These are phyloP conservation scores for Haberlea rhodopensis DNA, from an alignment of 257 asterid genomes.

Conservation along the genomic window DNA sequence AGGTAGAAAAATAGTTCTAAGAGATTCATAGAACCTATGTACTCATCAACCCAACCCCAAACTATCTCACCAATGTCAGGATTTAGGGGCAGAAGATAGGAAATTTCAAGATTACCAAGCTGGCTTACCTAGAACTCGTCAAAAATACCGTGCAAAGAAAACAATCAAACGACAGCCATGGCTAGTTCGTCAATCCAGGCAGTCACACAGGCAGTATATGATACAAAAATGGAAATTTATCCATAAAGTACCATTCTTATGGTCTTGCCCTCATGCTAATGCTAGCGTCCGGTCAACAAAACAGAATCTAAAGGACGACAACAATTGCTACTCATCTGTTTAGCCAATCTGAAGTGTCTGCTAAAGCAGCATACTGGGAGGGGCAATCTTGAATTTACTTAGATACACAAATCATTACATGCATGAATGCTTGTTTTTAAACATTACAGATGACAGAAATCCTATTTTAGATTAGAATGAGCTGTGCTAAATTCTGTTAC, in stretches of 20 bases:
- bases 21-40: background rate
- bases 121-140: background rate
- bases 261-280: too few species aligned
- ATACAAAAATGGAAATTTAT: background rate
- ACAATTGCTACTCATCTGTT: constrained; percentile 14
- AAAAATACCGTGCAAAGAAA: background rate
- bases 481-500: background rate
- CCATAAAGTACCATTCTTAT: too few species aligned
- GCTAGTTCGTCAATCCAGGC: background rate
- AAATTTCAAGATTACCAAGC: background rate
- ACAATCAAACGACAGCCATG: background rate
- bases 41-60: background rate
- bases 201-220: background rate
- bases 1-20: background rate
- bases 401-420: background rate
- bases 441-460: too few species aligned
- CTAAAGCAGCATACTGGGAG: constrained; percentile 23
- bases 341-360: constrained; percentile 28
- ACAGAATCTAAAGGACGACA: background rate
- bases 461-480: constrained; percentile 4
- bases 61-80: background rate
- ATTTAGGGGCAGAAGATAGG: background rate
- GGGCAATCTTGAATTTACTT: constrained; percentile 1
- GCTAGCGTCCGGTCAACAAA: background rate
- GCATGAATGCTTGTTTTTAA: too few species aligned